These are phyloP conservation scores for Cercospora sp. DNA, from an alignment of 2,329 filamentous ascomycete species.

Conservation along the genomic window DNA sequence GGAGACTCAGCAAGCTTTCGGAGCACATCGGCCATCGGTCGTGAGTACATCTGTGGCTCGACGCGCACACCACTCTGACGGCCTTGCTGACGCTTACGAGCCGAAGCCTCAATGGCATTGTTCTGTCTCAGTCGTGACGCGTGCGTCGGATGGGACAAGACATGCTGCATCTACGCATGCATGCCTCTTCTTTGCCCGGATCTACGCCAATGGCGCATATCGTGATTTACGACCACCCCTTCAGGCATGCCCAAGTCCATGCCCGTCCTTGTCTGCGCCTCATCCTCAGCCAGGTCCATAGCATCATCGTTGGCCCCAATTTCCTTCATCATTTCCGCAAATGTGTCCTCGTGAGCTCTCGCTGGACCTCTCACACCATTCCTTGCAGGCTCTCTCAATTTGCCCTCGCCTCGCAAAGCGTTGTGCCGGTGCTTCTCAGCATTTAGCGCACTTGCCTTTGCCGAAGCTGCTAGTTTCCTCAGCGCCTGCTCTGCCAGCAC, in stretches of 20 bases:
- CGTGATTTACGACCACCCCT: constrained; percentile 58
- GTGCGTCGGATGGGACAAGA: background rate
- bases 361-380: constrained; percentile 35
- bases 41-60: background rate
- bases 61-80: background rate
- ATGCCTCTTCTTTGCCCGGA: constrained; percentile 18
- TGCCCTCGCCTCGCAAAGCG: constrained; percentile 33
- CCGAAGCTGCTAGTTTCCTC: constrained; percentile 56
- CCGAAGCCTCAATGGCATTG: background rate
- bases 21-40: background rate
- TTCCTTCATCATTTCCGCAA: constrained; percentile 52
- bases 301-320: constrained; percentile 42
- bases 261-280: constrained; percentile 31
- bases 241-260: constrained; percentile 38
- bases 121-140: background rate
- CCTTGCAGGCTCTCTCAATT: constrained; percentile 22
- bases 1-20: background rate
- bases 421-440: constrained; percentile 44
- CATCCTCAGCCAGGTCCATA: constrained; percentile 34
- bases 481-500: constrained; percentile 65
- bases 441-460: constrained; percentile 51
- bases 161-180: constrained; percentile 16
- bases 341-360: constrained; percentile 51
- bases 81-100: background rate
- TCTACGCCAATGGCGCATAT: constrained; percentile 59